These are phyloP conservation scores for Purshia tridentata DNA, from an alignment of 306 rosid species.

Conservation along the genomic window DNA sequence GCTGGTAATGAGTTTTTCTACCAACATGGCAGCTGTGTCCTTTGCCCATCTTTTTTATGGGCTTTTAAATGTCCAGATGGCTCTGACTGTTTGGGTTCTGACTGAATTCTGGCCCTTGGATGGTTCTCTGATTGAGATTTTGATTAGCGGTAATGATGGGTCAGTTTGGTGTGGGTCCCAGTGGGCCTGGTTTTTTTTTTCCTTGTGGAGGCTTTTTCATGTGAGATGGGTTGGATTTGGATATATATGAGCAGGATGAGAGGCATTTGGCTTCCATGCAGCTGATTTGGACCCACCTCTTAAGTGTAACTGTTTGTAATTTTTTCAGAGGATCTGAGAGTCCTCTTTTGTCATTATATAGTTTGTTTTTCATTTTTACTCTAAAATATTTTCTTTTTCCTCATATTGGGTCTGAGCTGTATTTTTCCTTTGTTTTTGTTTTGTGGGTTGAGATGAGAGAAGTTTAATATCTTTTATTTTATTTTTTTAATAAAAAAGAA, in stretches of 20 bases:
- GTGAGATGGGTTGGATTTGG: neutral
- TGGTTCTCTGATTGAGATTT: neutral
- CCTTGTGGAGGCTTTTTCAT: neutral
- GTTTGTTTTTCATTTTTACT: neutral
- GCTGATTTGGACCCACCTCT: neutral
- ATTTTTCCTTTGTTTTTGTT: no score
- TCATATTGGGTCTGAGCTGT: no score
- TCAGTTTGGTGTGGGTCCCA: neutral
- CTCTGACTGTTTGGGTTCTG: neutral
- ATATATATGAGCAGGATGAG: neutral
- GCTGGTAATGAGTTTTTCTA: constrained; percentile 15
- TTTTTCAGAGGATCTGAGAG: no score
- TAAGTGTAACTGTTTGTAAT: neutral
- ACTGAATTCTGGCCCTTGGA: neutral
- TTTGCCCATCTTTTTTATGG: neutral
- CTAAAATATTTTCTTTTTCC: neutral
- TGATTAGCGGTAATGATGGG: neutral
- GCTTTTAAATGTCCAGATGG: neutral
- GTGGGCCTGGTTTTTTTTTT: neutral
- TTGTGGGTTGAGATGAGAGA: no score
- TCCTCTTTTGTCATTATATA: no score
- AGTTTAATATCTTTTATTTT: no score
- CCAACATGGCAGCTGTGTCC: neutral
- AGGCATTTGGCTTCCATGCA: constrained; percentile 5
- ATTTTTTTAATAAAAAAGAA: no score